Base-by-base conservation (phyloP, 345 rosid genomes). In the Murraya koenigii region DNA sequence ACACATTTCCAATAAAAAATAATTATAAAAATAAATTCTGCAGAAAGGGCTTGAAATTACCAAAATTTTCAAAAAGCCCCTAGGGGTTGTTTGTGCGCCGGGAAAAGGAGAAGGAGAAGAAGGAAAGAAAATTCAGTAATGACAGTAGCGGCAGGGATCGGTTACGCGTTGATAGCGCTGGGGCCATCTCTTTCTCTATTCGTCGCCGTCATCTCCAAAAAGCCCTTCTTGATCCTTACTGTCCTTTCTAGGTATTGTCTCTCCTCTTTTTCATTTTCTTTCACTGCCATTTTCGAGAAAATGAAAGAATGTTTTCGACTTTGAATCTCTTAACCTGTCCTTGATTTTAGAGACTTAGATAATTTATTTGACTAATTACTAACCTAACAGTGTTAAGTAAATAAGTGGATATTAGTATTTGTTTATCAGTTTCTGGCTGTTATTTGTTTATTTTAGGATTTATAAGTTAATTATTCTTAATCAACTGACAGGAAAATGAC, bases 101-200 rank as follows among this genome's bases (percentile, higher is more conserved):
- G 58, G 76, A 41, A 73, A 60, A 38, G 3, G 6, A 52, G 6
- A 1, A 52, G 8, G 7, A 19, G 17, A 52, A 52, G 49, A 13
- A 59, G 73, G 69, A 44, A 71, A 71, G 74, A 39, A 56, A 68
- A 25, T 56, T 20, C 79, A 78, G 32, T 74, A 77, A 96, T 94
- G 98, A 96, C 97, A 41, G 79, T 92, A 49, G 90, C 85, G 8
- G 97, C 99, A 56, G 99, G 99, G 80, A 92, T 96, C 78, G 99
- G 99, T 4, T 96, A 92, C 83, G 89, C 92, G 38, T 82, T 94
- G 84, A 54, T 94, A 19, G 98, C 98, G 32, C 78, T 96, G 30
- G 99, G 99, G 52, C 97, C 98, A 4, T 90, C 98, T 71, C 90
- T 96, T 75, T 84, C 93, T 38, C 88, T 96, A 65, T 96, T 96